Conservation (phyloP, 2,329 filamentous ascomycete species). For the Neoscytalidium dimidiatum region DNA sequence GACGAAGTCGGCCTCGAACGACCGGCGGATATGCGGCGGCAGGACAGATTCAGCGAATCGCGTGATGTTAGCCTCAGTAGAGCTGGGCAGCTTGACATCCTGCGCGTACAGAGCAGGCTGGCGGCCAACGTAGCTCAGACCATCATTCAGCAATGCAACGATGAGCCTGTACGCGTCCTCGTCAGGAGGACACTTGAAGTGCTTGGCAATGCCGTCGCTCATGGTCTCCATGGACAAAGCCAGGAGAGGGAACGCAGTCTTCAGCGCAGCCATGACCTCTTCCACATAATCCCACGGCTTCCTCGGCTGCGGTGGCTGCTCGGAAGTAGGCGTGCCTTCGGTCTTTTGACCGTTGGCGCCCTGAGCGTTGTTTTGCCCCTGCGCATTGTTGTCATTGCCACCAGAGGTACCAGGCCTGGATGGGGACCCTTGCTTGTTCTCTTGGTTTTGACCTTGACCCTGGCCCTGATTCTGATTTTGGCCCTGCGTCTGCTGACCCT, state of each 20-base stretch:
- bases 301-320: constrained; percentile 49
- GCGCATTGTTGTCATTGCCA: constrained; percentile 26
- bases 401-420: background rate
- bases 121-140: constrained; percentile 85
- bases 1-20: constrained; percentile 98
- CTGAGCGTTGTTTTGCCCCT: constrained; percentile 46
- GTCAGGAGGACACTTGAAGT: constrained; percentile 98
- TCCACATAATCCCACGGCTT: constrained; percentile 96
- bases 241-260: constrained; percentile 94
- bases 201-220: constrained; percentile 98
- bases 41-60: constrained; percentile 95
- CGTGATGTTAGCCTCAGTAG: constrained; percentile 95
- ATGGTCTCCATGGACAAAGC: constrained; percentile 99
- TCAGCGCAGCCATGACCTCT: constrained; percentile 91
- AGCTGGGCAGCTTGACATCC: constrained; percentile 84
- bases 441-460: background rate
- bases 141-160: constrained; percentile 95
- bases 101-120: constrained; percentile 84
- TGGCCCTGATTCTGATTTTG: background rate
- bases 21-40: constrained; percentile 89
- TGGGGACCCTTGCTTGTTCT: constrained; percentile 36
- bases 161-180: constrained; percentile 97
- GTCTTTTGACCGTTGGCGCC: constrained; percentile 51
- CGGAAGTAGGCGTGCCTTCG: constrained; percentile 36
- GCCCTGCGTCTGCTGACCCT: background rate